Evolutionary conservation across 176 grass and related monocot genomes (phyloP).

Genomic region (Oryza nivara): DNA sequence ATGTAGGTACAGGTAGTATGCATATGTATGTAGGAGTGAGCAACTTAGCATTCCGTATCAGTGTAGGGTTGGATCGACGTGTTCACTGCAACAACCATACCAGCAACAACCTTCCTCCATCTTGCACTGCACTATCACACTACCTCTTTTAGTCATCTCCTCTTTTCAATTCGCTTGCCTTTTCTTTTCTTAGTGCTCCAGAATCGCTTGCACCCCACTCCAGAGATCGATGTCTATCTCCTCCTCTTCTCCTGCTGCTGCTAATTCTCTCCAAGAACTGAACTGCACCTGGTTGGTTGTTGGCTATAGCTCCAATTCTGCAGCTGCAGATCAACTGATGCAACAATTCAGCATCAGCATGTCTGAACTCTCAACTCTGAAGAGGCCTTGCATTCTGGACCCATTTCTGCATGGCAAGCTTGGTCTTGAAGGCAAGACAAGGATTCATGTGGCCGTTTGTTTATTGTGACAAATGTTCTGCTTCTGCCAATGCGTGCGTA

Average conservation of each 20-base stretch:
- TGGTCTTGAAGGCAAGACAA: conserved; percentile 34
- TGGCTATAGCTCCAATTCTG: background rate
- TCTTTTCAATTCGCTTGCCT: background rate
- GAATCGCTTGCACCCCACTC: conserved; percentile 63
- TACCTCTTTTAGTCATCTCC: background rate
- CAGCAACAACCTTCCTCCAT: background rate
- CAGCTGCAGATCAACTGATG: background rate
- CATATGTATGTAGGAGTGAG: background rate
- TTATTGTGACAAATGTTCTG: background rate
- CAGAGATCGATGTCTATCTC: conserved; percentile 35
- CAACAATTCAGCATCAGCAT: background rate
- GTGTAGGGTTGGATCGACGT: conserved; percentile 20
- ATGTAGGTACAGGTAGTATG: background rate
- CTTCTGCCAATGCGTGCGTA: background rate
- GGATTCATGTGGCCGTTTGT: background rate
- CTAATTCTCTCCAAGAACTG: background rate
- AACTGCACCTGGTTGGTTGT: background rate
- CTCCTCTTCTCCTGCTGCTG: background rate
- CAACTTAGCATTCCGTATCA: background rate
- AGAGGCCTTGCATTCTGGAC: conserved; percentile 2
- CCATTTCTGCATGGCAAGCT: conserved; percentile 12
- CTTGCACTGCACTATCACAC: background rate
- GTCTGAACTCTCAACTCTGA: background rate
- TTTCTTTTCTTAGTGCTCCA: background rate
- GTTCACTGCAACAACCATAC: conserved; percentile 28